Evolutionary conservation across 2,329 filamentous ascomycete genomes (phyloP).

Genomic region (Epichloe glyceriae): DNA sequence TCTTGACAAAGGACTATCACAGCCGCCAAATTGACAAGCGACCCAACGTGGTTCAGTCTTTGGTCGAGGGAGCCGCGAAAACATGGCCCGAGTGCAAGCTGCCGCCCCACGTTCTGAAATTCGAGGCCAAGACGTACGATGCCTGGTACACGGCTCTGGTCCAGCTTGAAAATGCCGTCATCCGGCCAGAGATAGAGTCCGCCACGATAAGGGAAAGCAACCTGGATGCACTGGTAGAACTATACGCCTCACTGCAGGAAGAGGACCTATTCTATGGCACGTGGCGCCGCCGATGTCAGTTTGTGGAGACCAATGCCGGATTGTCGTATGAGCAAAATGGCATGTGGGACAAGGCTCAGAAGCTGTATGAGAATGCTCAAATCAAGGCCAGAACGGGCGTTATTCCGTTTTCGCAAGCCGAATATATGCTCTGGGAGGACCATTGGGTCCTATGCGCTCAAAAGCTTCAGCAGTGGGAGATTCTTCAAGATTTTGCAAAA

Average conservation of each 20-base stretch:
- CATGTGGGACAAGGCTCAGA: conserved; percentile 98
- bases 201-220: conserved; percentile 81
- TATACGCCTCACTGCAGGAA: conserved; percentile 83
- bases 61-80: conserved; percentile 77
- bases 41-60: conserved; percentile 87
- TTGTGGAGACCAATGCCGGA: conserved; percentile 93
- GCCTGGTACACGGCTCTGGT: conserved; percentile 92
- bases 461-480: conserved; percentile 98
- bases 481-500: conserved; percentile 93
- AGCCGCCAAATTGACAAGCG: conserved; percentile 86
- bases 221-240: conserved; percentile 84
- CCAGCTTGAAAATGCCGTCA: conserved; percentile 79
- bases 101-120: conserved; percentile 92
- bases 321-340: conserved; percentile 97
- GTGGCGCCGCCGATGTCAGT: conserved; percentile 89
- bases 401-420: conserved; percentile 88
- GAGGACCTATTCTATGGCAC: conserved; percentile 96
- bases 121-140: conserved; percentile 84
- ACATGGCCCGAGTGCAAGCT: conserved; percentile 82
- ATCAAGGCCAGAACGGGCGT: conserved; percentile 93
- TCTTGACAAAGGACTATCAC: conserved; percentile 93
- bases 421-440: conserved; percentile 99
- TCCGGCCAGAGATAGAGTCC: conserved; percentile 75
- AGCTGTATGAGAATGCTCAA: conserved; percentile 90
- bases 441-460: conserved; percentile 97